Evolutionary conservation across 192 early-diverging fungal species (phyloP), one percentile per base, ranked within the genome.

Genomic region (Mortierella alpina): DNA sequence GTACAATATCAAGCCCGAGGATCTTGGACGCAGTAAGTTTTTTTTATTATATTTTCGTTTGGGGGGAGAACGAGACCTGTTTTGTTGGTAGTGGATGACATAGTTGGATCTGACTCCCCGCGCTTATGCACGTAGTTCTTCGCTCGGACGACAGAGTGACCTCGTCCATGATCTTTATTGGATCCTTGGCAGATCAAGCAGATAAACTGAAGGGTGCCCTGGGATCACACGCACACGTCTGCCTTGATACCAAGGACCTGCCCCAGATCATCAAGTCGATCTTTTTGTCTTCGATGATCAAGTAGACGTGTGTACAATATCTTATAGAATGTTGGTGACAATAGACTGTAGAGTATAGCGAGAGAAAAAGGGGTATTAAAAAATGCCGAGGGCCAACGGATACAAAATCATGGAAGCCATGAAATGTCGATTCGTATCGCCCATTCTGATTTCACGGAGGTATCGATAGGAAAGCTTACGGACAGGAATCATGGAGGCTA

Each of bases 111-210:
- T 12, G 1, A 51, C 31, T 31, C 31, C 31, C 31, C 42, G 14
- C 7, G 2, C 7, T 14, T 9, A 5, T 48, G 1, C 47, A 40
- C 42, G 56, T 84, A 90, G 89, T 88, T 50, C 76, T 95, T 57
- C 89, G 91, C 61, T 86, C 88, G 18, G 92, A 93, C 71, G 89
- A 94, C 59, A 83, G 86, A 31, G 91, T 95, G 12, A 92, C 91
- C 59, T 84, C 91, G 17, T 87, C 88, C 46, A 92, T 93, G 80
- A 88, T 95, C 68, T 95, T 95, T 65, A 95, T 95, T 73, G 94
- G 94, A 23, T 91, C 91, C 4, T 72, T 95, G n/a, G 86, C 89
- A 13, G 90, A 92, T 62, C 91, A 94, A 73, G 94, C 93, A 4
- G 88, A 85, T 55, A 82, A 86, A 57, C 54, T 90, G 41, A 86